These are phyloP conservation scores for Globisporangium ultimum DNA, from an alignment of 352 stramenopile species.

Conservation along the genomic window DNA sequence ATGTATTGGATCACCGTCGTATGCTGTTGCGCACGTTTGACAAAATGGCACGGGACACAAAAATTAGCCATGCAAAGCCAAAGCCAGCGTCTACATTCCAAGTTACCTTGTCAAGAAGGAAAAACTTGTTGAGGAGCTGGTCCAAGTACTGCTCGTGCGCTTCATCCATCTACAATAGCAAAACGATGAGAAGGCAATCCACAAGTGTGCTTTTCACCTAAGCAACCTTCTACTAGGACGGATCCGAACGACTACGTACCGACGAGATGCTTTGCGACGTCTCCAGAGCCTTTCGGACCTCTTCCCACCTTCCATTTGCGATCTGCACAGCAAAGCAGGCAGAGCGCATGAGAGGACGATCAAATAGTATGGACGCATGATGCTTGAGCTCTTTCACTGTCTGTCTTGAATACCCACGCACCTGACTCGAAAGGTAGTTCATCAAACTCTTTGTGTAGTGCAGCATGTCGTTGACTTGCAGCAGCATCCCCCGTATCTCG, in stretches of 20 bases:
- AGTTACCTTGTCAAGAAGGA: slow-evolving; percentile 66
- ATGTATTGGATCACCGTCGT: slow-evolving; percentile 66
- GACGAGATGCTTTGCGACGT: slow-evolving; percentile 19
- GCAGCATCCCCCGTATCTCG: slow-evolving; percentile 34
- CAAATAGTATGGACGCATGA: background rate
- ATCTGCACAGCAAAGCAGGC: slow-evolving; percentile 16
- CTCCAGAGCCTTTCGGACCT: slow-evolving; percentile 17
- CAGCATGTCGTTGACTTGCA: slow-evolving; percentile 69
- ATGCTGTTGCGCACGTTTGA: slow-evolving; percentile 23
- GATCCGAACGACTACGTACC: slow-evolving; percentile 1
- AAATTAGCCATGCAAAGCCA: background rate
- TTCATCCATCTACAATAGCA: slow-evolving; percentile 46
- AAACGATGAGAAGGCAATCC: slow-evolving; percentile 4
- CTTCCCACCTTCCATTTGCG: slow-evolving; percentile 19
- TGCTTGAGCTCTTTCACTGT: background rate
- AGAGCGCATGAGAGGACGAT: background rate
- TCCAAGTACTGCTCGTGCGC: slow-evolving; percentile 64
- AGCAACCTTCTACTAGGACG: background rate
- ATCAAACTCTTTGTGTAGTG: slow-evolving; percentile 72
- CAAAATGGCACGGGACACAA: slow-evolving; percentile 8
- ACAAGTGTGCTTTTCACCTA: slow-evolving; percentile 13
- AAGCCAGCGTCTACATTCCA: too few relatives aligned
- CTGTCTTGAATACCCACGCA: slow-evolving; percentile 11
- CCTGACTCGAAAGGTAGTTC: slow-evolving; percentile 67
- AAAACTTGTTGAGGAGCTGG: slow-evolving; percentile 60